These are phyloP conservation scores for Macrophomina phaseolina DNA, from an alignment of 2,329 filamentous ascomycete genomes.

Conservation along the genomic window DNA sequence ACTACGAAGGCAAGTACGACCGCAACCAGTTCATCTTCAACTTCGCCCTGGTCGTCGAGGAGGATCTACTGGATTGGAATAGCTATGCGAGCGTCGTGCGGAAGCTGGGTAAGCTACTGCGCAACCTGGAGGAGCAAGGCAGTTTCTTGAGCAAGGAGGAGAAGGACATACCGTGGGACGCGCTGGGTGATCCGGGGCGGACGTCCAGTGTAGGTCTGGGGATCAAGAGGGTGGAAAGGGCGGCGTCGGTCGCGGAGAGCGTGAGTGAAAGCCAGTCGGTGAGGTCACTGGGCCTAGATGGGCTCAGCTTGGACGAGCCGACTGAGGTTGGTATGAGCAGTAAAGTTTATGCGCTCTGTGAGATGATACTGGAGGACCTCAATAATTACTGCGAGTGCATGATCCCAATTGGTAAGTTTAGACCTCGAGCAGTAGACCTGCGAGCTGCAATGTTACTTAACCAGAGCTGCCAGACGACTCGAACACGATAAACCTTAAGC, in stretches of 20 bases:
- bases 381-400: slow-evolving; percentile 99
- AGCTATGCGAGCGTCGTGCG: slow-evolving; percentile 85
- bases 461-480: slow-evolving; percentile 70
- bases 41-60: slow-evolving; percentile 82
- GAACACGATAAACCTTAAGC: slow-evolving; percentile 95
- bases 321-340: slow-evolving; percentile 49
- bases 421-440: background rate
- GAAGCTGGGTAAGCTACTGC: slow-evolving; percentile 83
- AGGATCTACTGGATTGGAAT: slow-evolving; percentile 68
- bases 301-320: slow-evolving; percentile 26
- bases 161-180: slow-evolving; percentile 30
- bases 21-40: slow-evolving; percentile 99
- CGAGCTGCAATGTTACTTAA: background rate
- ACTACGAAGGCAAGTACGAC: slow-evolving; percentile 74
- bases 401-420: slow-evolving; percentile 83
- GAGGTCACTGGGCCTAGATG: slow-evolving; percentile 13
- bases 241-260: slow-evolving; percentile 17
- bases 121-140: slow-evolving; percentile 89
- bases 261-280: slow-evolving; percentile 19
- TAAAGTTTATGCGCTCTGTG: slow-evolving; percentile 73
- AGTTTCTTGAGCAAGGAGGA: slow-evolving; percentile 75
- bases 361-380: slow-evolving; percentile 87
- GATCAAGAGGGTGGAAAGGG: slow-evolving; percentile 7
- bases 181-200: slow-evolving; percentile 20
- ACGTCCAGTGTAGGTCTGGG: slow-evolving; percentile 17